Evolutionary conservation across 1,284 basidiomycete species (phyloP), one percentile per base, ranked within the genome.

Genomic region (Lignosus rhinocerotis): DNA sequence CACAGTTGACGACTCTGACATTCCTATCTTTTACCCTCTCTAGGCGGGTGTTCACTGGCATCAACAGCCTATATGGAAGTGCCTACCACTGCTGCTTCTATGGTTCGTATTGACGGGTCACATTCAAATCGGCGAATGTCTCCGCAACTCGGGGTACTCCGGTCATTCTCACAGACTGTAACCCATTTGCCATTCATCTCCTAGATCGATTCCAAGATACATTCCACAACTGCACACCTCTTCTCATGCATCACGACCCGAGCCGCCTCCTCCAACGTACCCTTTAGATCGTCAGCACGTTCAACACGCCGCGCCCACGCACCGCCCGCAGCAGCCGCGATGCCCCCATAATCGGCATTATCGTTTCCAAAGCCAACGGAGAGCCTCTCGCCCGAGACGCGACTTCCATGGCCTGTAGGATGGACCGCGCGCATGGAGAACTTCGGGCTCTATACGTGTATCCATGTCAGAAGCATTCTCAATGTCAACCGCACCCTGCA

Each of bases 311-410:
- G 72, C 0, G 80, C 80, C 85, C 85, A 88, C 1, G 81, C 84
- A 72, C 85, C 86, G 0, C 86, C 85, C 6, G 79, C 80, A 0
- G 86, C 87, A 8, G 81, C 80, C 0, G 87, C 87, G 41, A 87
- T 82, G 45, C 80, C 77, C 0, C 81, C 71, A 63, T 83, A 85
- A 64, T 88, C 83, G 0, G 85, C 85, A 53, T 75, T 75, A 33
- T 79, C 72, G 1, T 85, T 84, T 0, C 86, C 85, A 62, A 90
- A 87, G 0, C 86, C 84, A 6, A 85, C 78, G 11, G 83, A 80
- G 1, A 90, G 78, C 46, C 79, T 71, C 6, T 76, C 73, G 0
- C 81, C 81, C 1, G 75, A 67, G 0, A 75, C 76, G 3, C 66
- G 66, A 19, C 81, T 79, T 2, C 85, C 87, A 41, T 80, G 68